Conservation (phyloP, 768 basidiomycete species). For the Piloderma croceum region DNA sequence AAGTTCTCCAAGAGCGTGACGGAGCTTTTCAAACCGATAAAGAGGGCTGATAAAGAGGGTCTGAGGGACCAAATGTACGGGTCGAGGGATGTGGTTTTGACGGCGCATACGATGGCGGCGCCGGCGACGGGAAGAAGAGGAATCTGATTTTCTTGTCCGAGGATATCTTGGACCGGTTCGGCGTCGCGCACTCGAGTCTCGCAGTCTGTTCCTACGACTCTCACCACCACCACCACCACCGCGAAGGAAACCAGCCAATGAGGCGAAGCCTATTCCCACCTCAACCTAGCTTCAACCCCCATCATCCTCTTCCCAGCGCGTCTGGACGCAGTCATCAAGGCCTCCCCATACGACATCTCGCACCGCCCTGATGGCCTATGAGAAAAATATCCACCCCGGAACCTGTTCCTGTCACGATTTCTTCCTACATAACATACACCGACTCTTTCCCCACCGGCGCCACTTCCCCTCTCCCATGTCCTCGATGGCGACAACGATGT, state of each 20-base stretch:
- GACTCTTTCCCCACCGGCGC: too few species aligned
- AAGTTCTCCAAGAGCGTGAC: conserved; percentile 83
- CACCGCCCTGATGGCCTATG: conserved; percentile 86
- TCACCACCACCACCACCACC: too few species aligned
- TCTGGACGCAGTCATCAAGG: conserved; percentile 66
- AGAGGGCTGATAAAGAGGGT: conserved; percentile 40
- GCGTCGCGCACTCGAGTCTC: conserved; percentile 41
- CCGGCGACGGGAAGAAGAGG: conserved; percentile 21
- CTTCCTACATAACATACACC: too few species aligned
- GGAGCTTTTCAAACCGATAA: conserved; percentile 92
- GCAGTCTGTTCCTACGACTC: conserved; percentile 8
- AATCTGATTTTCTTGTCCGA: conserved; percentile 79
- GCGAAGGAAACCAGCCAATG: too few species aligned
- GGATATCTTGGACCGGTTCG: conserved; percentile 83
- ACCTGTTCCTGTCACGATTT: too few species aligned
- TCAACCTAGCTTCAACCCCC: conserved; percentile 90
- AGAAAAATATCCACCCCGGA: too few species aligned
- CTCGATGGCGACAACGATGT: too few species aligned
- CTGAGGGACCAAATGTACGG: conserved; percentile 70
- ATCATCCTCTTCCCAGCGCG: conserved; percentile 71
- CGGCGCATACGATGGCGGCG: conserved; percentile 33
- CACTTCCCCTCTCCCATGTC: too few species aligned
- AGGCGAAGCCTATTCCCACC: too few species aligned
- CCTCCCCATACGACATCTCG: conserved; percentile 68
- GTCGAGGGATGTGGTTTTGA: conserved; percentile 75